phyloP scores from a whole-genome alignment of 2,329 filamentous ascomycete genomes.

The Elsinoe fawcettii region DNA sequence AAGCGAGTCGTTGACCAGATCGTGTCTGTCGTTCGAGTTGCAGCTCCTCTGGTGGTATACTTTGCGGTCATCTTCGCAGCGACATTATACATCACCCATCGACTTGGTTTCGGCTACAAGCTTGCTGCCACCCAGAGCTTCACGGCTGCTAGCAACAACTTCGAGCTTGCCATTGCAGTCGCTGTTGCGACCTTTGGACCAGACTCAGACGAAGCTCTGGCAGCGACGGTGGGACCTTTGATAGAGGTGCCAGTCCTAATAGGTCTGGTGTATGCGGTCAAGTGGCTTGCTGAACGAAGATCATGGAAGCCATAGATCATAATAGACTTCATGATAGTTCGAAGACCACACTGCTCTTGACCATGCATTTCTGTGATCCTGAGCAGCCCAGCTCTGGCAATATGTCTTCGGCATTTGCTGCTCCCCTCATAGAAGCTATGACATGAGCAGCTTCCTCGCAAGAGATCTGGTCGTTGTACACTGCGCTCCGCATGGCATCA shows the following conservation, averaged over 20 bases:
- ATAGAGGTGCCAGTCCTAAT: constrained; percentile 81
- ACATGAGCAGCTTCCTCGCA: constrained; percentile 9
- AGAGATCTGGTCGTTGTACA: constrained; percentile 1
- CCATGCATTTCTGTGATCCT: background rate
- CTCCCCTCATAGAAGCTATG: constrained; percentile 5
- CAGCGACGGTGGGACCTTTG: constrained; percentile 73
- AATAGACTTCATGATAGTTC: background rate
- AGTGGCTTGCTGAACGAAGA: constrained; percentile 42
- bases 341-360: constrained; percentile 9
- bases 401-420: background rate
- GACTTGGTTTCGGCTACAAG: constrained; percentile 67
- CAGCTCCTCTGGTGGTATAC: constrained; percentile 73
- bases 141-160: constrained; percentile 87
- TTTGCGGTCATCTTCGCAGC: constrained; percentile 66
- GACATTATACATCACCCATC: constrained; percentile 55
- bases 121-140: constrained; percentile 72
- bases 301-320: background rate
- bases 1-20: constrained; percentile 71
- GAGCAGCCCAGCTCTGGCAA: constrained; percentile 5
- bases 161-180: constrained; percentile 84
- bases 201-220: constrained; percentile 70
- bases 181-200: constrained; percentile 74
- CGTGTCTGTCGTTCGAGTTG: constrained; percentile 71
- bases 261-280: constrained; percentile 66
- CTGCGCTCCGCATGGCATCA: background rate